Evolutionary conservation across 352 stramenopile species (phyloP), one percentile per base, ranked within the genome.

Genomic region (Blastocystis sp.): DNA sequence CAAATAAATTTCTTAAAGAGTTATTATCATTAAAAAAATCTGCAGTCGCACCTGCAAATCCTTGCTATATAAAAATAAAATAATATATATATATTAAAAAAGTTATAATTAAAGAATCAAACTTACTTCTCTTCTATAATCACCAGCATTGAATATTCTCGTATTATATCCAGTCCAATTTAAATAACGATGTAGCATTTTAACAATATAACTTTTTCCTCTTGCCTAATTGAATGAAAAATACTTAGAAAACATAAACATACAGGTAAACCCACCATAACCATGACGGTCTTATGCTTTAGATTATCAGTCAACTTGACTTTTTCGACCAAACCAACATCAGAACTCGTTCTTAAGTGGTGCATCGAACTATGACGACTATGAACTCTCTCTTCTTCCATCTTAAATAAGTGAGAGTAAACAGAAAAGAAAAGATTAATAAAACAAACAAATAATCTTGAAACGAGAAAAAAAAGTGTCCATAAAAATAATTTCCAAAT

Each of bases 181-280:
- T 25, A 82, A 80, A 64, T 85, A 86, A 35, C 77, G 71, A 58
- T 76, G 75, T 16, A 79, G 71, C 66, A 83, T 84, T 71, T 83
- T 77, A 59, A 84, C 77, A 27, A 86, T 77, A 42, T 84, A 86
- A 72, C 76, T 83, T 68, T 86, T 86, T 65, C 79, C 79, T 39
- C 79, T 74, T 27, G 79, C 79, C 0, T 59, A 59, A 4, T n/a
- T n/a, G n/a, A n/a, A n/a, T n/a, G n/a, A n/a, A 11, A 2, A 37
- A 27, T 3, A 27, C 19, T 9, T 2, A 2, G 7, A 34, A 1
- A 4, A 2, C 2, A 21, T 2, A 6, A 5, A 19, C n/a, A 11
- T 59, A 59, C 49, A n/a, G 79, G 79, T 19, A 86, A 67, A 0
- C 79, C 79, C 49, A 86, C 77, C 77, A 84, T 86, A 16, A 86